phyloP scores from a whole-genome alignment of 768 basidiomycete genomes.

The Rhodosporidiobolus odoratus region DNA sequence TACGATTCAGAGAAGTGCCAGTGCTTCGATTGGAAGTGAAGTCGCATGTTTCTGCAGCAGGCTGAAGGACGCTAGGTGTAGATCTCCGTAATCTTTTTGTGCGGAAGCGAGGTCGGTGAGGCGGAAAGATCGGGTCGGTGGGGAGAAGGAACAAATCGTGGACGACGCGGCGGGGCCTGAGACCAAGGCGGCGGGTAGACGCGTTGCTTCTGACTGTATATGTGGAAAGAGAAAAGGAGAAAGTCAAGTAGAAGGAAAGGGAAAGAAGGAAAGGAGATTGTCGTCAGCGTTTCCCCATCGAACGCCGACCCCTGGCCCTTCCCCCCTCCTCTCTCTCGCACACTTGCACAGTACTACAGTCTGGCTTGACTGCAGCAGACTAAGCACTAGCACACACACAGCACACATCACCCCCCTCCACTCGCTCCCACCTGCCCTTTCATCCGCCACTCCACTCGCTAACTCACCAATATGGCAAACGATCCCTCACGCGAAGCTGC shows the following conservation, averaged over 20 bases:
- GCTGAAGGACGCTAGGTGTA: too few relatives aligned
- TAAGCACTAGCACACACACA: neutral
- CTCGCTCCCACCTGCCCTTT: neutral
- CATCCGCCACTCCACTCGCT: neutral
- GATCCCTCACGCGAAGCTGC: slow-evolving; percentile 30
- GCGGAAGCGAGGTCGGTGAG: too few relatives aligned
- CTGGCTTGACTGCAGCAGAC: neutral
- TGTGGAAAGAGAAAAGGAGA: too few relatives aligned
- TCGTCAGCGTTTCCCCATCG: too few relatives aligned
- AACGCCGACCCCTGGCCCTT: too few relatives aligned
- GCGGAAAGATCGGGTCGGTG: too few relatives aligned
- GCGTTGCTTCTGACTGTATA: too few relatives aligned
- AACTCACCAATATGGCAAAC: slow-evolving; percentile 27
- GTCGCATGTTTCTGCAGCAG: neutral
- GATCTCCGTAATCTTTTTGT: too few relatives aligned
- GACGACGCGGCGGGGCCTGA: too few relatives aligned
- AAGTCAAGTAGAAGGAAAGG: neutral
- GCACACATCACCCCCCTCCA: neutral
- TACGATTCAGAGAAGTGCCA: slow-evolving; percentile 13
- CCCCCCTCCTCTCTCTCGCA: neutral
- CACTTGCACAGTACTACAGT: neutral
- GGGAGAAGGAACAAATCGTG: too few relatives aligned
- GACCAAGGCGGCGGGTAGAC: too few relatives aligned
- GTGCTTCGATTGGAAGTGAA: slow-evolving; percentile 1
- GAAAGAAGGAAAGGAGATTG: neutral